Base-by-base conservation (phyloP, 108 stramenopile genomes). In the Halocafeteria seosinensis region DNA sequence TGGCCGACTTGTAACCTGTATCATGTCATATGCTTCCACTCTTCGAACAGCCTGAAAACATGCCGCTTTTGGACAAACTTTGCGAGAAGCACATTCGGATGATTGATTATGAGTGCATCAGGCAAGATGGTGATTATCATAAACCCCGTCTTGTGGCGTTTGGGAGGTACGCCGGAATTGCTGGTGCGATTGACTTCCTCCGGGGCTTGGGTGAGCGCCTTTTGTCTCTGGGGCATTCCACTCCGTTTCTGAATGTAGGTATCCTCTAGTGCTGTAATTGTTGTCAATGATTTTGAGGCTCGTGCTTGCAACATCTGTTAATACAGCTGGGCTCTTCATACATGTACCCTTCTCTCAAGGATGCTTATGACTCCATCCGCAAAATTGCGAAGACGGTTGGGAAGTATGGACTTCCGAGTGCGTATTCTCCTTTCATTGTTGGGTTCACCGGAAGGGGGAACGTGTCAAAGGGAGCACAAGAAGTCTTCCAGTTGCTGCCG, bases 151-250 rank as follows among this genome's bases (percentile, higher is more conserved):
- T 80, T 11, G 85, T 90, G 42, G 83, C 85, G n/a, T 90, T 90
- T 68, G 89, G 89, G n/a, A 64, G 76, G 42, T 90, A 73, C 67
- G 89, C 86, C 0, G 89, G 89, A n/a, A 68, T 82, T 21, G 89
- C 89, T 4, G 89, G 86, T 27, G 83, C 78, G 77, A 76, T 87
- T 21, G 85, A 90, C 70, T 73, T 73, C 4, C 73, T 87, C 37
- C 84, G 85, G 55, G 83, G 77, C 30, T 58, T 87, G 3, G 89
- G 89, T 11, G 73, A 82, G 62, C 81, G 81, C n/a, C 69, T 87
- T 13, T 63, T 90, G 34, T 63, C 73, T 36, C n/a, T 29, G 23
- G 78, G 82, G 4, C 70, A 59, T 62, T 73, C 74, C 36, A 87
- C 86, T 13, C 86, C 86, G n/a, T 85, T 90, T 38, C 75, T 90